Conservation (phyloP, 2,329 filamentous ascomycete genomes). For the Pseudogymnoascus sp. region DNA sequence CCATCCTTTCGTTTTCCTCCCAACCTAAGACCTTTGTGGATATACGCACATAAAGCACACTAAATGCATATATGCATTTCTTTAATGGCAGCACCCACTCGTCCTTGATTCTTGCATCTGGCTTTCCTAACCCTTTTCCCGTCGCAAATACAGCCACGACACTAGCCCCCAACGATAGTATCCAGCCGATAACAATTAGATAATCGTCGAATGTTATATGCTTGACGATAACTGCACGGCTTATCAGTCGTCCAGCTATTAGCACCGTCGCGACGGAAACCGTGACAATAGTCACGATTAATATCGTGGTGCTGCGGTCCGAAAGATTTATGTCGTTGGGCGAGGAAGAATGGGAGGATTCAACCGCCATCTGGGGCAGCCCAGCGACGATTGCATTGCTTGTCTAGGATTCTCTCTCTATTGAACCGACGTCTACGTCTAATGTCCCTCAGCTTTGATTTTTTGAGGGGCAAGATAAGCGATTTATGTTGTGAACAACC, state of each 20-base stretch:
- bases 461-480: background rate
- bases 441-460: background rate
- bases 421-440: background rate
- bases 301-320: background rate
- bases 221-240: background rate
- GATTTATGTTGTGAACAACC: background rate
- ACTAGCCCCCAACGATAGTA: conserved; percentile 58
- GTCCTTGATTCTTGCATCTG: conserved; percentile 51
- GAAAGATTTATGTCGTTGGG: background rate
- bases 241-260: background rate
- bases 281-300: background rate
- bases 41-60: conserved; percentile 48
- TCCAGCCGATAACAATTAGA: conserved; percentile 71
- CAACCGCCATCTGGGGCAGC: background rate
- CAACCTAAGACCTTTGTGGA: background rate
- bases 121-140: conserved; percentile 57
- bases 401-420: background rate
- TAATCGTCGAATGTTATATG: conserved; percentile 62
- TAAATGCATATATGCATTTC: conserved; percentile 54
- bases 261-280: background rate
- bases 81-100: conserved; percentile 46
- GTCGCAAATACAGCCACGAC: conserved; percentile 59
- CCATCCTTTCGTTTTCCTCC: background rate
- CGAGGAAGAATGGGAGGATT: background rate
- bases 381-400: background rate